phyloP scores from a whole-genome alignment of 352 stramenopile genomes.

The Thalassiosira livingstoniorum region DNA sequence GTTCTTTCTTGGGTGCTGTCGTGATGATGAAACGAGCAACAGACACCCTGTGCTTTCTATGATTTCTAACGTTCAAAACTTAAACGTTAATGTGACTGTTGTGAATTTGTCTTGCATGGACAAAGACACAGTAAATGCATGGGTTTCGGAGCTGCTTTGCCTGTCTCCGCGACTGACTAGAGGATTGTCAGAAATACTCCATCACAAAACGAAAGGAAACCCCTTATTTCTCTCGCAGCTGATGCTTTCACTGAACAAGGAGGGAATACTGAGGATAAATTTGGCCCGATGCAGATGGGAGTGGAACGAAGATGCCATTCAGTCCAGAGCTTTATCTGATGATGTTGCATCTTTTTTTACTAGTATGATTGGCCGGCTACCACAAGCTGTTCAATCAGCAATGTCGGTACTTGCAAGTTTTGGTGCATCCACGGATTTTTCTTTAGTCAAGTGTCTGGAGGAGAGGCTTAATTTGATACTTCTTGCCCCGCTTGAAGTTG shows the following conservation, averaged over 20 bases:
- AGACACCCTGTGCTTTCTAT: conserved; percentile 11
- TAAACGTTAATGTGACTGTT: background rate
- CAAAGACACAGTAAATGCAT: conserved; percentile 22
- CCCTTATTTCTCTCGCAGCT: conserved; percentile 26
- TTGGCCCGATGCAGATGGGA: conserved; percentile 22
- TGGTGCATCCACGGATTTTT: conserved; percentile 10
- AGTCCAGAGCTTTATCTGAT: conserved; percentile 25
- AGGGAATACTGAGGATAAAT: conserved; percentile 24
- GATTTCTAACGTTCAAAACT: background rate
- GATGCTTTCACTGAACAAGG: conserved; percentile 26
- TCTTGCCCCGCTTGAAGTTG: conserved; percentile 14
- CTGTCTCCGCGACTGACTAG: conserved; percentile 12
- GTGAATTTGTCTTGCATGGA: conserved; percentile 8
- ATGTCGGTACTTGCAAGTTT: conserved; percentile 40
- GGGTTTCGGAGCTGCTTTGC: conserved; percentile 13
- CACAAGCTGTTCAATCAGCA: conserved; percentile 14
- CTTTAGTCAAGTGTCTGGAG: conserved; percentile 2
- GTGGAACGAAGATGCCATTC: conserved; percentile 44
- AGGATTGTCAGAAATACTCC: conserved; percentile 13
- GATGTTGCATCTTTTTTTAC: conserved; percentile 33
- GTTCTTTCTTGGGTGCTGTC: conserved; percentile 21
- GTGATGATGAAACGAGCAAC: background rate
- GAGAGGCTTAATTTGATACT: conserved; percentile 10
- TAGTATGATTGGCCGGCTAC: conserved; percentile 12
- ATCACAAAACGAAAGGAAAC: conserved; percentile 27